These are phyloP conservation scores for Plasmopara halstedii DNA, from an alignment of 352 stramenopile species.

Conservation along the genomic window DNA sequence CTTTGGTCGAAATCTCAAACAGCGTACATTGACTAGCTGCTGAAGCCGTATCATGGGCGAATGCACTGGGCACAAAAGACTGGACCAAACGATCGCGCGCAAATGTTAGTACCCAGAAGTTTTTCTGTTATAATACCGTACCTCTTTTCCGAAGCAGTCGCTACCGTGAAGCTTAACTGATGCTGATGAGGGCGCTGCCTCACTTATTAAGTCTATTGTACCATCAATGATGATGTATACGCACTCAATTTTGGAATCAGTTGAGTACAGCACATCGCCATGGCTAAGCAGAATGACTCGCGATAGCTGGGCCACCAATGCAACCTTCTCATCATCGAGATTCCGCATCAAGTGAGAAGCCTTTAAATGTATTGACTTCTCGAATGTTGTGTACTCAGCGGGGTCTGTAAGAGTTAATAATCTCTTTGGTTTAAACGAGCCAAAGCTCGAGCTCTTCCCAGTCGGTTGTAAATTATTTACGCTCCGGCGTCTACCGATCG, in stretches of 20 bases:
- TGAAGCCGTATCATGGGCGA: conserved; percentile 31
- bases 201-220: conserved; percentile 38
- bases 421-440: conserved; percentile 13
- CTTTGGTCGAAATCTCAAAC: conserved; percentile 69
- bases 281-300: conserved; percentile 55
- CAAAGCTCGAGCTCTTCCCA: conserved; percentile 20
- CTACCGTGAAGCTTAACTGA: conserved; percentile 51
- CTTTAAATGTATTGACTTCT: conserved; percentile 83
- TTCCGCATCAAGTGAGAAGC: conserved; percentile 78
- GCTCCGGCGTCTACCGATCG: conserved; percentile 34
- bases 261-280: conserved; percentile 43
- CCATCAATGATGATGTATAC: conserved; percentile 73
- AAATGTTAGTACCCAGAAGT: not conserved
- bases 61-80: conserved; percentile 63
- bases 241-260: conserved; percentile 32
- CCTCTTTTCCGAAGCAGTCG: conserved; percentile 82
- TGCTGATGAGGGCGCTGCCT: conserved; percentile 2
- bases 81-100: conserved; percentile 11
- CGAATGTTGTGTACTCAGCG: conserved; percentile 66
- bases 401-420: conserved; percentile 38
- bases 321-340: conserved; percentile 78
- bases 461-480: conserved; percentile 21
- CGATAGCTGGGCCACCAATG: conserved; percentile 61
- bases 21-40: conserved; percentile 51
- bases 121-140: not conserved